These are phyloP conservation scores for Ceriops zippeliana DNA, from an alignment of 345 rosid species.

Conservation along the genomic window DNA sequence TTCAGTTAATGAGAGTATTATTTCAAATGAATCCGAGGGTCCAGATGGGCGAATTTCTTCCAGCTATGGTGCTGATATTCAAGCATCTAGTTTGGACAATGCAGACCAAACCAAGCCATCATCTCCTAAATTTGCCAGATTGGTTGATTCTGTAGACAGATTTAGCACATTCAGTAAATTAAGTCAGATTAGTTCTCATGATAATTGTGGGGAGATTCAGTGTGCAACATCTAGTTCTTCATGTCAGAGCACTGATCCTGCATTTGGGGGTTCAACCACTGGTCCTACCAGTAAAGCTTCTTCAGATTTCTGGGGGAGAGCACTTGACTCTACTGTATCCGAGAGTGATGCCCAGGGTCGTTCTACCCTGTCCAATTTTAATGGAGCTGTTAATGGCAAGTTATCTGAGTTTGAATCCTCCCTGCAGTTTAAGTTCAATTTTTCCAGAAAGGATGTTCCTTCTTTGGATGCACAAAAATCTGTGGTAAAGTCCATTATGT, in stretches of 20 bases:
- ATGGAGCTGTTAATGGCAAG: constrained; percentile 22
- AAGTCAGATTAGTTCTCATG: constrained; percentile 29
- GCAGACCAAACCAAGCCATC: constrained; percentile 40
- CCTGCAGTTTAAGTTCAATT: constrained; percentile 41
- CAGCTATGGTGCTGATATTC: constrained; percentile 34
- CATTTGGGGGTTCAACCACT: constrained; percentile 24
- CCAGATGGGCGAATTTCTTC: constrained; percentile 35
- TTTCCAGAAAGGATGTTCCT: constrained; percentile 22
- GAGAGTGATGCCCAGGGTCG: constrained; percentile 22
- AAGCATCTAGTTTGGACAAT: constrained; percentile 32
- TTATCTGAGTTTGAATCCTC: constrained; percentile 34
- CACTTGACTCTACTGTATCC: constrained; percentile 36
- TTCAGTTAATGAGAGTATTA: constrained; percentile 59
- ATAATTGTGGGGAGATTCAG: constrained; percentile 27
- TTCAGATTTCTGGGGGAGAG: constrained; percentile 59
- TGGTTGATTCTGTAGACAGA: constrained; percentile 55
- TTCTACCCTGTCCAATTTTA: constrained; percentile 23
- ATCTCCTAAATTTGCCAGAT: constrained; percentile 70
- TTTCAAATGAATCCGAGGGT: constrained; percentile 58
- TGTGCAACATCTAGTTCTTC: constrained; percentile 28
- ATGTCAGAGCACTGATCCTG: constrained; percentile 18
- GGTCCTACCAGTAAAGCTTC: constrained; percentile 18
- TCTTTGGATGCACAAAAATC: constrained; percentile 21
- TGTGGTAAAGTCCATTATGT: constrained; percentile 20
- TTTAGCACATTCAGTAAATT: constrained; percentile 29